Evolutionary conservation across 1,284 basidiomycete species (phyloP).

Genomic region (Trichosporon inkin): DNA sequence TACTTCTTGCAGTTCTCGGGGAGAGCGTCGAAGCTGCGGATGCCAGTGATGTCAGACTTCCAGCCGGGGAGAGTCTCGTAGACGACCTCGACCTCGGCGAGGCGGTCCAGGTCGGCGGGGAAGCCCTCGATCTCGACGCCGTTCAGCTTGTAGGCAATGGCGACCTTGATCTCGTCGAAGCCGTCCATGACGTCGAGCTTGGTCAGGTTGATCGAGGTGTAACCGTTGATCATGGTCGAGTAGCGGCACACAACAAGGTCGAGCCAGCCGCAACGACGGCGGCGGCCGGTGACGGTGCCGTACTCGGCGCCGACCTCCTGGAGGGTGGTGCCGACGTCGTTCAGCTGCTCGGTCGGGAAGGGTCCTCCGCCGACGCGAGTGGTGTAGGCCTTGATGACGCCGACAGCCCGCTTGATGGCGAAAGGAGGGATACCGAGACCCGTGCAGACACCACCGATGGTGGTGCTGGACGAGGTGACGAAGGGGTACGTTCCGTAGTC

Average conservation of each 20-base stretch:
- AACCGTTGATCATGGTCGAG: constrained; percentile 92
- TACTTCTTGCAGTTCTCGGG: constrained; percentile 85
- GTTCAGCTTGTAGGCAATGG: constrained; percentile 71
- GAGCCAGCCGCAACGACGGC: constrained; percentile 93
- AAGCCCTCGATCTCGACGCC: constrained; percentile 77
- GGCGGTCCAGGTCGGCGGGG: constrained; percentile 83
- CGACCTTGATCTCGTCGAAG: constrained; percentile 84
- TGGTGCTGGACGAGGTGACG: constrained; percentile 89
- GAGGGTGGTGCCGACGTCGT: constrained; percentile 77
- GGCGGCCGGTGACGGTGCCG: constrained; percentile 86
- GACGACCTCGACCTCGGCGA: constrained; percentile 76
- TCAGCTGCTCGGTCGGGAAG: constrained; percentile 93
- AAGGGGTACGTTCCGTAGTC: constrained; percentile 98
- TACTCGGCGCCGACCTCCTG: constrained; percentile 93
- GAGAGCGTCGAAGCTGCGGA: constrained; percentile 66
- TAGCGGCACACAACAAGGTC: constrained; percentile 93
- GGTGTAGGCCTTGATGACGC: constrained; percentile 96
- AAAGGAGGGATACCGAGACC: constrained; percentile 92
- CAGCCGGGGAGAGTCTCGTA: constrained; percentile 92
- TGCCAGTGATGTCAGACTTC: constrained; percentile 71
- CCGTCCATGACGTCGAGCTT: constrained; percentile 91
- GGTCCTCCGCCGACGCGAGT: constrained; percentile 95
- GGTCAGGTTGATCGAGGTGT: constrained; percentile 88
- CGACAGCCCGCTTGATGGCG: constrained; percentile 76
- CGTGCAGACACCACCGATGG: constrained; percentile 89